phyloP scores from a whole-genome alignment of 495 filamentous ascomycete species.

The Penicillium simplicissimum region DNA sequence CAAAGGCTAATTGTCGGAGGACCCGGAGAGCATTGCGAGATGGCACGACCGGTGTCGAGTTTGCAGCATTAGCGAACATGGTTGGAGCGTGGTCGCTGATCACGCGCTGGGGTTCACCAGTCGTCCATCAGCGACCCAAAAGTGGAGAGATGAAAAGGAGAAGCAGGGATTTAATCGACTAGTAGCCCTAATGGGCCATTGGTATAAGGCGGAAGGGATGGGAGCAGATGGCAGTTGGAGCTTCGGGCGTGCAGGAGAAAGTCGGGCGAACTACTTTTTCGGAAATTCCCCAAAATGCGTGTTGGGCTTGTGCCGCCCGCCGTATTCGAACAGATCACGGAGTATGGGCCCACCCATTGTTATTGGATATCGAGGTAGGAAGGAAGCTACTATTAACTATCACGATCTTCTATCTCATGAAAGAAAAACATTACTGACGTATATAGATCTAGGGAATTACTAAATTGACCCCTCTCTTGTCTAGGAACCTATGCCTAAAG shows the following conservation, averaged over 20 bases:
- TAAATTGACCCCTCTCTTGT: no score
- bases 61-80: constrained; percentile 39
- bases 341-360: constrained; percentile 1
- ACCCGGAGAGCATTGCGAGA: constrained; percentile 50
- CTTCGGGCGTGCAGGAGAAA: constrained; percentile 17
- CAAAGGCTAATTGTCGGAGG: constrained; percentile 45
- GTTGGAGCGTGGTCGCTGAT: constrained; percentile 30
- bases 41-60: constrained; percentile 37
- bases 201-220: background rate
- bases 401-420: background rate
- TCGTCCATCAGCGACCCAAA: constrained; percentile 20
- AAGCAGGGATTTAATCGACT: background rate
- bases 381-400: no score
- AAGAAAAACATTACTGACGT: background rate
- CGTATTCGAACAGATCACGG: no score
- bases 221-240: constrained; percentile 11
- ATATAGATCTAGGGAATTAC: background rate
- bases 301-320: constrained; percentile 24
- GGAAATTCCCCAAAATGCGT: constrained; percentile 22
- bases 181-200: background rate
- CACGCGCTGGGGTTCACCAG: constrained; percentile 27
- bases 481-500: no score
- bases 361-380: no score
- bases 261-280: constrained; percentile 27
- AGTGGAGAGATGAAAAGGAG: background rate